Conservation (phyloP, 495 filamentous ascomycete genomes). For the Mytilinidion resinicola region DNA sequence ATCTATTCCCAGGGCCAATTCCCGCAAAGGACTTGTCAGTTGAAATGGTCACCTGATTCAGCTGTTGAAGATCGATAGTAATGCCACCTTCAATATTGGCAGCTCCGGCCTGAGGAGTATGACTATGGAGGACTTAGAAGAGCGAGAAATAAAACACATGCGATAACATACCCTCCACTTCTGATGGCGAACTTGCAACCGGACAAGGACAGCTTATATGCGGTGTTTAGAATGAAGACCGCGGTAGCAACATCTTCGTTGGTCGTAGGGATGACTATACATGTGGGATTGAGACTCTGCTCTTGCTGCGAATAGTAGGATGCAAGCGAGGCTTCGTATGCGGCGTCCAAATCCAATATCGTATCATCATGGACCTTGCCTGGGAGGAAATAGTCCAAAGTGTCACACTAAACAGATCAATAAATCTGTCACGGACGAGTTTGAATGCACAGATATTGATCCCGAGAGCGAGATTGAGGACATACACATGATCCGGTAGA, state of each 20-base stretch:
- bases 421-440: not conserved
- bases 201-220: constrained; percentile 1
- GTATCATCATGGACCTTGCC: constrained; percentile 14
- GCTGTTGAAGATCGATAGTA: constrained; percentile 25
- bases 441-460: no score
- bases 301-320: constrained; percentile 26
- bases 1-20: constrained; percentile 24
- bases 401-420: constrained; percentile 13
- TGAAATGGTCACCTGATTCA: constrained; percentile 24
- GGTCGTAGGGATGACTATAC: constrained; percentile 24
- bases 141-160: not conserved
- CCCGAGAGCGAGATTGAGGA: not conserved
- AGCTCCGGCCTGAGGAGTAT: constrained; percentile 24
- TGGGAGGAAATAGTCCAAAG: constrained; percentile 19
- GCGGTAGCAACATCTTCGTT: constrained; percentile 21
- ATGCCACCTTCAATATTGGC: constrained; percentile 29
- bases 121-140: constrained; percentile 4
- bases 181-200: constrained; percentile 25
- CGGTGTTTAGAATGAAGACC: constrained; percentile 19
- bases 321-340: constrained; percentile 12
- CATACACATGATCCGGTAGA: not conserved
- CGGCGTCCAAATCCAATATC: not conserved
- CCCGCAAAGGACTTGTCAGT: constrained; percentile 10
- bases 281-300: constrained; percentile 16
- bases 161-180: constrained; percentile 18